phyloP scores from a whole-genome alignment of 2,329 filamentous ascomycete genomes.

The Colletotrichum gigasporum region DNA sequence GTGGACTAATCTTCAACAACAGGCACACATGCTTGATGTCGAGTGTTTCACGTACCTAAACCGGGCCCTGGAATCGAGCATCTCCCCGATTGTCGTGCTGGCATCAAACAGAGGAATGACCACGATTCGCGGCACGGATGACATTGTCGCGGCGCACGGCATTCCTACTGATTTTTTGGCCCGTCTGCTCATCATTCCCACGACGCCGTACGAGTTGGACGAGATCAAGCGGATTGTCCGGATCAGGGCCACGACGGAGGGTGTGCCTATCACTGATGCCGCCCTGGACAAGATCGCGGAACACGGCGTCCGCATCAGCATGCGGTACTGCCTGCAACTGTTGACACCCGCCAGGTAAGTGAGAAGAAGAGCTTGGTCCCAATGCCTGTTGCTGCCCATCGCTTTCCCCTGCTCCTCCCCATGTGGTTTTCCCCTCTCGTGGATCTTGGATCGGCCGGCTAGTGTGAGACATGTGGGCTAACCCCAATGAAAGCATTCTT shows the following conservation, averaged over 20 bases:
- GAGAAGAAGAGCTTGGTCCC: neutral
- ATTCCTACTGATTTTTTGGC: conserved; percentile 93
- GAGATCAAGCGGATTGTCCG: conserved; percentile 95
- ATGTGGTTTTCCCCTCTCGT: conserved; percentile 12
- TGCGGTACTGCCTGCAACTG: conserved; percentile 93
- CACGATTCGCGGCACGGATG: conserved; percentile 86
- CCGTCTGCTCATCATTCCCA: conserved; percentile 95
- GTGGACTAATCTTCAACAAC: conserved; percentile 34
- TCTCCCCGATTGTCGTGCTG: conserved; percentile 96
- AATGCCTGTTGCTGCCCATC: neutral
- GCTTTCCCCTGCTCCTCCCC: conserved; percentile 17
- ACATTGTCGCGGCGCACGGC: conserved; percentile 88
- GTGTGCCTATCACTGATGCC: conserved; percentile 79
- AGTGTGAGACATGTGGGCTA: conserved; percentile 43
- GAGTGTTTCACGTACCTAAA: conserved; percentile 99
- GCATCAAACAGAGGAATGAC: conserved; percentile 96
- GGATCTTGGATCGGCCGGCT: conserved; percentile 24
- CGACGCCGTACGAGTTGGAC: conserved; percentile 84
- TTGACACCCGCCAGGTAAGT: conserved; percentile 82
- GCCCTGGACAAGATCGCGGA: conserved; percentile 88
- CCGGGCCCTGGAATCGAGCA: conserved; percentile 92
- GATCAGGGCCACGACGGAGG: conserved; percentile 84
- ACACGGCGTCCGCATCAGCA: conserved; percentile 87
- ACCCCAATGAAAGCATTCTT: conserved; percentile 72
- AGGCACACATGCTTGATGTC: conserved; percentile 99